Conservation (phyloP, 208 protist species). For the Strigomonas culicis region DNA sequence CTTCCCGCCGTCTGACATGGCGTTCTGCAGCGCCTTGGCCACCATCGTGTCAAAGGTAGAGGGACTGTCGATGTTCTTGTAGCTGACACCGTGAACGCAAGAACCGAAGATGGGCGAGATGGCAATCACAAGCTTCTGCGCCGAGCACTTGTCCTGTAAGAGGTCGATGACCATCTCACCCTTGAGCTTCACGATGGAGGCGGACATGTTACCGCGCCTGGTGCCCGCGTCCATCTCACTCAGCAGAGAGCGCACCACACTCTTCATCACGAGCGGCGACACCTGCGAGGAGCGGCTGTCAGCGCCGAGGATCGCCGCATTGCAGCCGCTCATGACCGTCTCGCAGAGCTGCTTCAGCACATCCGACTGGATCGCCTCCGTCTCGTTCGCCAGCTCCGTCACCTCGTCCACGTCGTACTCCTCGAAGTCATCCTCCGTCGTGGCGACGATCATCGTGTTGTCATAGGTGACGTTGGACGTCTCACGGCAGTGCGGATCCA, state of each 20-base stretch:
- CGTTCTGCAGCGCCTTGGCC: constrained; percentile 33
- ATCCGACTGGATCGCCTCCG: constrained; percentile 25
- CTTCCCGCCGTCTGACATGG: constrained; percentile 19
- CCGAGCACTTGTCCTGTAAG: constrained; percentile 25
- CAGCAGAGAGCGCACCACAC: constrained; percentile 53
- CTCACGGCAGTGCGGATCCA: constrained; percentile 57
- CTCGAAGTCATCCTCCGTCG: constrained; percentile 64
- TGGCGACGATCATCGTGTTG: constrained; percentile 57
- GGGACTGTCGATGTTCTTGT: constrained; percentile 27
- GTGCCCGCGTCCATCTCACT: constrained; percentile 24
- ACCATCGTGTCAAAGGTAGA: constrained; percentile 47
- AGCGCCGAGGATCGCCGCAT: constrained; percentile 62
- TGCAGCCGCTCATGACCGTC: constrained; percentile 56
- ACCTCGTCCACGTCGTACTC: constrained; percentile 84
- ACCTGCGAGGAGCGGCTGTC: constrained; percentile 54
- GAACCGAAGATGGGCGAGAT: constrained; percentile 81
- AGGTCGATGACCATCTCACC: constrained; percentile 64
- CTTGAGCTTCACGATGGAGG: constrained; percentile 65
- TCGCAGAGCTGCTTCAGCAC: constrained; percentile 56
- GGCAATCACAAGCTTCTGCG: constrained; percentile 68
- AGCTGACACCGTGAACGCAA: constrained; percentile 65
- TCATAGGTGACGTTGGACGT: constrained; percentile 67
- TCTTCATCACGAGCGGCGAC: constrained; percentile 49
- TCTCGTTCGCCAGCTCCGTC: constrained; percentile 25
- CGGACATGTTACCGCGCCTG: constrained; percentile 19